Percentiles rank a stretch among this genome's conserved stretches.
These are phyloP conservation scores for Petasospora rhodanensis DNA, from an alignment of 1,139 yeast species.

Conservation along the genomic window DNA sequence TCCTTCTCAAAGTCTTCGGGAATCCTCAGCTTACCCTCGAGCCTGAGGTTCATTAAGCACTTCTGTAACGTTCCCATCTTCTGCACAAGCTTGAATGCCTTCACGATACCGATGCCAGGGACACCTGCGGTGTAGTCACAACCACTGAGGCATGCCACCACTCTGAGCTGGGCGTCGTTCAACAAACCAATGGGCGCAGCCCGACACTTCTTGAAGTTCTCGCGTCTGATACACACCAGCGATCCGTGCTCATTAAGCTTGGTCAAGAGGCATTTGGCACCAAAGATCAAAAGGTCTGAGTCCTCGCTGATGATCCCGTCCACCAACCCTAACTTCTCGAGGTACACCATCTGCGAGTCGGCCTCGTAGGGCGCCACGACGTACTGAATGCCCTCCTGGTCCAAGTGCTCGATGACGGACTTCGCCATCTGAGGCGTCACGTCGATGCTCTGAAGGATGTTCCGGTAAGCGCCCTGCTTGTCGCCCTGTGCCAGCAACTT, in stretches of 20 bases:
- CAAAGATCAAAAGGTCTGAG: constrained; percentile 88
- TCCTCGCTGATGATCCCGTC: constrained; percentile 92
- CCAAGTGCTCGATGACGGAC: constrained; percentile 70
- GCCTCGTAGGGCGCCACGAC: constrained; percentile 99
- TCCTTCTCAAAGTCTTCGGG: constrained; percentile 60
- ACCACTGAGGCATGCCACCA: constrained; percentile 85
- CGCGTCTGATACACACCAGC: constrained; percentile 63
- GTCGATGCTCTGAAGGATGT: constrained; percentile 74
- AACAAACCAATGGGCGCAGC: constrained; percentile 46
- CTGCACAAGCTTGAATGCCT: constrained; percentile 63
- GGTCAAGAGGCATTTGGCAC: constrained; percentile 71
- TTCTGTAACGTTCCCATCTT: constrained; percentile 48
- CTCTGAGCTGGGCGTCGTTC: constrained; percentile 55
- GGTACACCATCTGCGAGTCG: constrained; percentile 91
- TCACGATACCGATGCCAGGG: constrained; percentile 73
- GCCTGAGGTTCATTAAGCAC: constrained; percentile 50
- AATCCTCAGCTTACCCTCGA: constrained; percentile 55
- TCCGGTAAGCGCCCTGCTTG: constrained; percentile 55
- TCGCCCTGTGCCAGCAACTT: constrained; percentile 49
- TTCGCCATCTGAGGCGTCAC: constrained; percentile 92
- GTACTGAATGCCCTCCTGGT: constrained; percentile 53
- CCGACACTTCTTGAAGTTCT: constrained; percentile 41
- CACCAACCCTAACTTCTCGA: constrained; percentile 70
- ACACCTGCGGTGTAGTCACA: constrained; percentile 94
- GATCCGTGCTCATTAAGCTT: constrained; percentile 76